A percentile compares a stretch with the other conserved stretches of the same genome.
Evolutionary conservation across 73 alveolate genomes (phyloP).

Genomic region (Symbiodinium pilosum): DNA sequence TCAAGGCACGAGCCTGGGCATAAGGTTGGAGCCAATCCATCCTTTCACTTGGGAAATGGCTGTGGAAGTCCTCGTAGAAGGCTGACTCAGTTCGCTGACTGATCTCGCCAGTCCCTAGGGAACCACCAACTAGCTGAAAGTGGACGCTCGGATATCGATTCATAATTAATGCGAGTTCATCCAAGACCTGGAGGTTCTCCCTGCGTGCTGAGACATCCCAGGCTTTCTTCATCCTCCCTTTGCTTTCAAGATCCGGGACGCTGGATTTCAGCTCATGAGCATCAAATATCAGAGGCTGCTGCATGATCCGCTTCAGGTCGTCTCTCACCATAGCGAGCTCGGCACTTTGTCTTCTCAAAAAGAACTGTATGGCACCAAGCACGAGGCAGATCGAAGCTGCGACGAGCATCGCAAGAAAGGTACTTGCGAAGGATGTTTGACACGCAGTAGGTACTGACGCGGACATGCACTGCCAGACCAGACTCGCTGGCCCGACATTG

Average conservation of each 20-base stretch:
- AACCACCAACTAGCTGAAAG: background rate
- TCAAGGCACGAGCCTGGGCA: background rate
- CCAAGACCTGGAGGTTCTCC: background rate
- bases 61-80: background rate
- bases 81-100: constrained; percentile 3
- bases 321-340: background rate
- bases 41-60: background rate
- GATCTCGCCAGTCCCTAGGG: background rate
- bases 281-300: background rate
- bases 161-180: background rate
- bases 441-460: background rate
- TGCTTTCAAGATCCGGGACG: background rate
- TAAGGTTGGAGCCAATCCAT: background rate
- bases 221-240: background rate
- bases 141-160: background rate
- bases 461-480: background rate
- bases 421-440: background rate
- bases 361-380: background rate
- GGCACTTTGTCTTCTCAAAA: too few relatives aligned
- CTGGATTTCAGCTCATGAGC: background rate
- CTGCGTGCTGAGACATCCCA: background rate
- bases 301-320: background rate
- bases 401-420: background rate
- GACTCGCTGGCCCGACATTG: background rate
- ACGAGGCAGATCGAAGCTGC: background rate